Base-by-base conservation (phyloP, 2,329 filamentous ascomycete genomes). In the Cercospora canescens region DNA sequence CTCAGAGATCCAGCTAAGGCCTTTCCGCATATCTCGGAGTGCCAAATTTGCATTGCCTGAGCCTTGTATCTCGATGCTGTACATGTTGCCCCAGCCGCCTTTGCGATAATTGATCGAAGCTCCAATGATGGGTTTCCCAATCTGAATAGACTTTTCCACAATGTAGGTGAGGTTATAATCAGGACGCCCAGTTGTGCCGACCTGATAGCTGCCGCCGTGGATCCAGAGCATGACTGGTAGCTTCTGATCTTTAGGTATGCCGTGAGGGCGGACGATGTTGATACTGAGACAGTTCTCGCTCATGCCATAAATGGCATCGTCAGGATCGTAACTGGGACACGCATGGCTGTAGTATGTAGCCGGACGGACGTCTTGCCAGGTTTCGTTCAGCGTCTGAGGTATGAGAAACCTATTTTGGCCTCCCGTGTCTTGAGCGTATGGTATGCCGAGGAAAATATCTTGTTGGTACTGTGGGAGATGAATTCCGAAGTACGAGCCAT, bases 31-130 rank as follows among this genome's bases (percentile, higher is more conserved):
- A 60, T 82, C 78, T 6, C 77, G 75, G 1, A 83, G 72, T 11
- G 81, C 82, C 12, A 72, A 58, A 60, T 83, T 83, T 62, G 89
- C 77, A 41, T 86, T 70, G 0, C 86, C 88, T 52, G 83, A 83
- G 39, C 83, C 83, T n/a, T 82, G 79, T n/a, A 86, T 82, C 60
- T 85, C 71, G 5, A 76, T 76, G 16, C 83, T 88, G 16, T 87
- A 85, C 35, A 91, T 77, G 77, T 94, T 93, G 0, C 91, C 91
- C 72, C 92, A 83, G 7, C 87, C 85, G 1, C 88, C 87, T 62
- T 91, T 83, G 8, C 89, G 84, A 75, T 91, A 88, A 77, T 86
- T 86, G 75, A 89, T 85, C 75, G 82, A 85, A 62, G 90, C 82
- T 35, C 81, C 86, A 48, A 91, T 79, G 55, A 91, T 78, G 9